Percentiles rank a stretch among this genome's conserved stretches.
Evolutionary conservation across 176 grass and related monocot genomes (phyloP).

Genomic region (Carex pumila): DNA sequence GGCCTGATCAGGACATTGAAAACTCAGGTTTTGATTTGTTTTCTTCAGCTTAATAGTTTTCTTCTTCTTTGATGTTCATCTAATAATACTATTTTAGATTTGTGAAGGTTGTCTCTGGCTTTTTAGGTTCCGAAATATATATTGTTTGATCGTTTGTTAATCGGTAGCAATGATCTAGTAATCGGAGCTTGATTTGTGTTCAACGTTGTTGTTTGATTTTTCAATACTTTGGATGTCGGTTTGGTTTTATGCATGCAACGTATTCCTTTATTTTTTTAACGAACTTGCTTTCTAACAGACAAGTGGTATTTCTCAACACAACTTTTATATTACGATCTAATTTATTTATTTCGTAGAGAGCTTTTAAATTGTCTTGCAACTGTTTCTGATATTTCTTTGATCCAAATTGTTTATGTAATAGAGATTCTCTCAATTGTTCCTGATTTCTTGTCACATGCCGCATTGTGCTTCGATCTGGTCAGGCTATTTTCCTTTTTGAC

Average conservation of each 20-base stretch:
- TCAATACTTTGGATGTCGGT: not conserved
- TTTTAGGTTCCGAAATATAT: not conserved
- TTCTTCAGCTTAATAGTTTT: not conserved
- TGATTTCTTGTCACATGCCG: not conserved
- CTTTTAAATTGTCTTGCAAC: not conserved
- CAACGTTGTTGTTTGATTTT: not conserved
- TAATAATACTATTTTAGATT: slow-evolving; percentile 7
- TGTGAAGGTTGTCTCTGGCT: not conserved
- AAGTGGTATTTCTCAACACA: not conserved
- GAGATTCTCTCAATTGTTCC: not conserved
- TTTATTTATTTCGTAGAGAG: not conserved
- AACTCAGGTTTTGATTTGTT: slow-evolving; percentile 33
- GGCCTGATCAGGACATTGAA: slow-evolving; percentile 50
- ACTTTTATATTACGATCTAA: not conserved
- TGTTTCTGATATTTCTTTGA: not conserved
- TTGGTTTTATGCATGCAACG: not conserved
- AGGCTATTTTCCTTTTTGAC: not conserved
- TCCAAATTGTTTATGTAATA: not conserved
- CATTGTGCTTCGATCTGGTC: not conserved
- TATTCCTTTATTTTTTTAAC: not conserved
- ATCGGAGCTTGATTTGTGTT: not conserved
- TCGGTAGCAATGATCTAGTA: not conserved
- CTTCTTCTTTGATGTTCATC: not conserved
- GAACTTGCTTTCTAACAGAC: not conserved
- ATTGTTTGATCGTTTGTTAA: not conserved